phyloP scores from a whole-genome alignment of 2,329 filamentous ascomycete species.

The Boeremia lycopersici region DNA sequence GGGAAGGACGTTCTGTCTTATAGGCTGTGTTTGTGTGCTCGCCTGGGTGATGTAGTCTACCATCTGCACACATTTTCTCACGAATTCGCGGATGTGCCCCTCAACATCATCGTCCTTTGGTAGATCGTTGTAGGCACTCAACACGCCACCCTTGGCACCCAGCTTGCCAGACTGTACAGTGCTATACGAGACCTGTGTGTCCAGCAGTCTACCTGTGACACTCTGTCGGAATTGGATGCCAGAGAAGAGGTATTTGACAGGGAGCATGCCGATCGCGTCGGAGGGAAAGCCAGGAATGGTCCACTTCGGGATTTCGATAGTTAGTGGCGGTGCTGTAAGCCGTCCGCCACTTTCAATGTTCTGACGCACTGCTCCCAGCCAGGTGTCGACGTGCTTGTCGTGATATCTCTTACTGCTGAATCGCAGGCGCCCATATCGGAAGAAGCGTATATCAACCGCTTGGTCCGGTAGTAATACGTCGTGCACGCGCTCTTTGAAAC shows the following conservation, averaged over 20 bases:
- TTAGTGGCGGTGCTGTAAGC: constrained; percentile 37
- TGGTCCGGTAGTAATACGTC: constrained; percentile 41
- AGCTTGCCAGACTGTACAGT: constrained; percentile 38
- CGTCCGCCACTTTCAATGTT: constrained; percentile 38
- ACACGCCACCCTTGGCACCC: constrained; percentile 26
- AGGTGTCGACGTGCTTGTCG: constrained; percentile 22
- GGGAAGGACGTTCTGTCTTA: constrained; percentile 17
- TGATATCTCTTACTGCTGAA: constrained; percentile 15
- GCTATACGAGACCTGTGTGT: constrained; percentile 21
- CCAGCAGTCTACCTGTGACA: constrained; percentile 21
- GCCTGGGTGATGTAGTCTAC: constrained; percentile 30
- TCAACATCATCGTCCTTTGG: not conserved
- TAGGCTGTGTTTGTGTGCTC: constrained; percentile 20
- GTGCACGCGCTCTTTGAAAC: constrained; percentile 28
- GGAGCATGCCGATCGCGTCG: constrained; percentile 9
- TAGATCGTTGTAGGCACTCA: constrained; percentile 26
- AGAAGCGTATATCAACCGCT: constrained; percentile 39
- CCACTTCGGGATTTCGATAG: constrained; percentile 39
- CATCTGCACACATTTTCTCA: constrained; percentile 25
- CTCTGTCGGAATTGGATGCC: constrained; percentile 38
- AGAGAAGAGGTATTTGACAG: constrained; percentile 37
- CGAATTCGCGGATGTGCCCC: constrained; percentile 21
- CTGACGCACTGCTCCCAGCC: constrained; percentile 23
- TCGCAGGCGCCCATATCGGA: constrained; percentile 20
- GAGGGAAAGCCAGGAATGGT: constrained; percentile 24